Evolutionary conservation across 2,329 filamentous ascomycete genomes (phyloP).

Genomic region (Orbilia quercus): DNA sequence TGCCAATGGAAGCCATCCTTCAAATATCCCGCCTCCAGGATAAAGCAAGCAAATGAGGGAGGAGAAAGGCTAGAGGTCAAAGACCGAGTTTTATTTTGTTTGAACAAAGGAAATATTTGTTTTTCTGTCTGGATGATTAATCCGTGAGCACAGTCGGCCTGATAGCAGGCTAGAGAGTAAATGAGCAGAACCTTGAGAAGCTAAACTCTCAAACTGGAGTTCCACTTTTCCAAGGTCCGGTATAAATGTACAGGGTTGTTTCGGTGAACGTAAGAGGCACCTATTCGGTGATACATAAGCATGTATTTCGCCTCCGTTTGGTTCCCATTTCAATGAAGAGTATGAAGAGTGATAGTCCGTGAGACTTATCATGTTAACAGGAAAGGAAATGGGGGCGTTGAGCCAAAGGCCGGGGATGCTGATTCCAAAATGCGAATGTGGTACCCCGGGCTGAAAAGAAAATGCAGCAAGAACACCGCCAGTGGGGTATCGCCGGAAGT

Average conservation of each 20-base stretch:
- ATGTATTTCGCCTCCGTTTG: conserved; percentile 15
- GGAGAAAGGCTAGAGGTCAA: neutral
- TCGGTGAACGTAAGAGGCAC: conserved; percentile 52
- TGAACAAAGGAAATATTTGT: conserved; percentile 31
- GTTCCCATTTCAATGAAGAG: conserved; percentile 35
- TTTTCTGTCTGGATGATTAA: conserved; percentile 38
- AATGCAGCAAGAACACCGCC: conserved; percentile 42
- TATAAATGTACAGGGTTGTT: neutral
- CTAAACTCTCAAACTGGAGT: conserved; percentile 14
- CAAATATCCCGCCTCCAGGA: neutral
- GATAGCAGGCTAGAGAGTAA: neutral
- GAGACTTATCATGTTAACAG: neutral
- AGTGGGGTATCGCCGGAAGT: conserved; percentile 31
- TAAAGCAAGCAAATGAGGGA: neutral
- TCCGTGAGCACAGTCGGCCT: conserved; percentile 22
- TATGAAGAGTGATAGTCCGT: conserved; percentile 1
- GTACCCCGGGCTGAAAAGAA: neutral
- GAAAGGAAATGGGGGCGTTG: conserved; percentile 29
- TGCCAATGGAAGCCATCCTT: neutral
- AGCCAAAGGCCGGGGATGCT: conserved; percentile 21
- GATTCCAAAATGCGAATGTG: neutral
- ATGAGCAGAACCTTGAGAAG: conserved; percentile 4
- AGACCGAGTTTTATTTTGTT: neutral
- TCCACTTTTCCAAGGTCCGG: neutral
- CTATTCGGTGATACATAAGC: conserved; percentile 37